phyloP scores from a whole-genome alignment of 148 eudicot species.

The Chenopodium album region DNA sequence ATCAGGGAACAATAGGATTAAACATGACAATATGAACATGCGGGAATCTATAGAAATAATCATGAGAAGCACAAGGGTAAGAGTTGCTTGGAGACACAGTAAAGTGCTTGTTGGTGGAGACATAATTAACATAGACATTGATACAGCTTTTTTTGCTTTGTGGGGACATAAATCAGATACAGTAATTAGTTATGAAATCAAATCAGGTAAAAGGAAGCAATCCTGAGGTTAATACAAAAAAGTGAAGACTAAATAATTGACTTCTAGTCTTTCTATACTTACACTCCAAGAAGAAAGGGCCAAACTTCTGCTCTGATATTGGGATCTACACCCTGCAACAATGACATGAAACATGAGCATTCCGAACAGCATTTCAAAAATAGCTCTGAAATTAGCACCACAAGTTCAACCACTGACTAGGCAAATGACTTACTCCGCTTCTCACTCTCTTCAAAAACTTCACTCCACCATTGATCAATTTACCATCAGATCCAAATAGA shows the following conservation, averaged over 20 bases:
- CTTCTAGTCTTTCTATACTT: slow-evolving; percentile 36
- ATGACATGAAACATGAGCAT: not conserved
- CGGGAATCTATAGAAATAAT: not conserved
- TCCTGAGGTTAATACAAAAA: not conserved
- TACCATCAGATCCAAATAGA: slow-evolving; percentile 56
- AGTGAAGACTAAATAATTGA: not conserved
- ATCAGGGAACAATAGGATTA: not conserved
- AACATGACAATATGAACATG: not conserved
- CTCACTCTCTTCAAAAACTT: slow-evolving; percentile 71
- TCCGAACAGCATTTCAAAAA: not conserved
- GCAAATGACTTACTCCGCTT: slow-evolving; percentile 57
- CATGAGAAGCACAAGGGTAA: not conserved
- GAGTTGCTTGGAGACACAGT: slow-evolving; percentile 1
- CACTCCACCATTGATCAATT: slow-evolving; percentile 60
- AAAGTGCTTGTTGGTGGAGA: slow-evolving; percentile 9
- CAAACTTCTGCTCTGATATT: slow-evolving; percentile 90
- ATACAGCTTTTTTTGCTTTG: not conserved
- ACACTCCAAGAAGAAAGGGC: slow-evolving; percentile 99
- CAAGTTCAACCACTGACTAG: not conserved
- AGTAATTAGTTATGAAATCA: slow-evolving; percentile 8
- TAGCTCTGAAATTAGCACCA: not conserved
- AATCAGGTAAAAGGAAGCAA: not conserved
- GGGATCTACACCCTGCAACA: slow-evolving; percentile 85
- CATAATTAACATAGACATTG: slow-evolving; percentile 12
- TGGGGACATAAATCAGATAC: slow-evolving; percentile 4